Evolutionary conservation across 768 basidiomycete species (phyloP).

Genomic region (Mycena alexandri): DNA sequence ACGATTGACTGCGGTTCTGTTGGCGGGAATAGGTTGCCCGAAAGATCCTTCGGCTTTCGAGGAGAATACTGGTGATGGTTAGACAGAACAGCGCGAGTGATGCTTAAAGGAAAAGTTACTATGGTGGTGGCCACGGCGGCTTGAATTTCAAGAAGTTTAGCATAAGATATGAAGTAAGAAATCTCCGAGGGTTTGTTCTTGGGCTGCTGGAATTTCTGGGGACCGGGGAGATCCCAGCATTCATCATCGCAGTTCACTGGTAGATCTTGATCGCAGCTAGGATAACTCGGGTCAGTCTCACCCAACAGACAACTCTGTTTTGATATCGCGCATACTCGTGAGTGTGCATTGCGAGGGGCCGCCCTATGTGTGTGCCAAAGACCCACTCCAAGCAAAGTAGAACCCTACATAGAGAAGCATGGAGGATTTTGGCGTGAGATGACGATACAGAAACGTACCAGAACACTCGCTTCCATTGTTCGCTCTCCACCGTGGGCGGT

Average conservation of each 20-base stretch:
- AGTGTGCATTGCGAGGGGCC: slow-evolving; percentile 69
- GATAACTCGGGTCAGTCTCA: neutral
- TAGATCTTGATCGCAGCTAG: slow-evolving; percentile 70
- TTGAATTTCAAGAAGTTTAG: slow-evolving; percentile 65
- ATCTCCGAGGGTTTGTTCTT: slow-evolving; percentile 59
- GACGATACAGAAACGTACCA: slow-evolving; percentile 46
- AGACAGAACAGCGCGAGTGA: neutral
- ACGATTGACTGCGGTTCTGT: slow-evolving; percentile 69
- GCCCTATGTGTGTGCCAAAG: slow-evolving; percentile 59
- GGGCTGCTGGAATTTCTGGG: slow-evolving; percentile 67
- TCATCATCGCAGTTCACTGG: slow-evolving; percentile 78
- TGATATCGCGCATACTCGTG: slow-evolving; percentile 60
- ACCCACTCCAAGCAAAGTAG: slow-evolving; percentile 39
- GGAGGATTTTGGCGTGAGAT: neutral
- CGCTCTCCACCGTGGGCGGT: slow-evolving; percentile 59
- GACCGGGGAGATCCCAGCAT: slow-evolving; percentile 63
- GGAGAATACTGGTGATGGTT: slow-evolving; percentile 63
- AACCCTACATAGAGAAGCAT: slow-evolving; percentile 23
- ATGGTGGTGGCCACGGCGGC: slow-evolving; percentile 65
- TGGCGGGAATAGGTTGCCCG: slow-evolving; percentile 32
- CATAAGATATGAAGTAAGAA: slow-evolving; percentile 57
- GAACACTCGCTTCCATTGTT: slow-evolving; percentile 71
- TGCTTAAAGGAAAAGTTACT: slow-evolving; percentile 46
- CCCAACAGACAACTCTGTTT: neutral
- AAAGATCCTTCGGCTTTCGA: slow-evolving; percentile 49